These are phyloP conservation scores for Teratosphaeriaceae sp. DNA, from an alignment of 2,329 filamentous ascomycete species.

Conservation along the genomic window DNA sequence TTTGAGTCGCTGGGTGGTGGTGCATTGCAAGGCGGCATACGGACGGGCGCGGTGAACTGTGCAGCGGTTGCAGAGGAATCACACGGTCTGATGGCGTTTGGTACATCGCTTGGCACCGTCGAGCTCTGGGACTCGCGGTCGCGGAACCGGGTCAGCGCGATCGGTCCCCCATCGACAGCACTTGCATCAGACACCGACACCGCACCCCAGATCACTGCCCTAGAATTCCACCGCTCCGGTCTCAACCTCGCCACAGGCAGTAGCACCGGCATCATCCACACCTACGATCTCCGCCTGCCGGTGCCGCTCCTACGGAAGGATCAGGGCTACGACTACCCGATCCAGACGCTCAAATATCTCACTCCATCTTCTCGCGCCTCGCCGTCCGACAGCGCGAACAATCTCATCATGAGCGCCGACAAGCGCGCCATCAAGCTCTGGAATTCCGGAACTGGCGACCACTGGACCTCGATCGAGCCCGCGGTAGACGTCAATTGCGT, in stretches of 20 bases:
- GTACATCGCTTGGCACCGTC: conserved; percentile 89
- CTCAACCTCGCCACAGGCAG: conserved; percentile 80
- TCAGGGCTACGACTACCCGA: conserved; percentile 89
- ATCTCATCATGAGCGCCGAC: conserved; percentile 85
- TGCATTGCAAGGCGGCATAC: conserved; percentile 78
- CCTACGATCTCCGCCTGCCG: conserved; percentile 88
- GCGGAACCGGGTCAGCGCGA: conserved; percentile 69
- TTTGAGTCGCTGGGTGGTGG: conserved; percentile 57
- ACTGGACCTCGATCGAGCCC: conserved; percentile 95
- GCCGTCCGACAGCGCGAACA: conserved; percentile 62
- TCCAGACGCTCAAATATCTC: conserved; percentile 72
- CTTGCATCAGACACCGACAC: conserved; percentile 29
- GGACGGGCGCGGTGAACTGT: conserved; percentile 78
- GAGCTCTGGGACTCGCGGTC: conserved; percentile 94
- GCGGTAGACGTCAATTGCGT: conserved; percentile 92
- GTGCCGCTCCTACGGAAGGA: conserved; percentile 83
- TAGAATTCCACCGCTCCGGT: conserved; percentile 79
- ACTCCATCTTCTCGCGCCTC: conserved; percentile 57
- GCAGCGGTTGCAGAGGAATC: conserved; percentile 81
- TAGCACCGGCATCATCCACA: conserved; percentile 78
- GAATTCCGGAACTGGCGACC: conserved; percentile 73
- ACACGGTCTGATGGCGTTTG: conserved; percentile 87
- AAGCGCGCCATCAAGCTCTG: conserved; percentile 97
- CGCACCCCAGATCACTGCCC: conserved; percentile 66
- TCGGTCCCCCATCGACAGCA: conserved; percentile 48